These are phyloP conservation scores for Rhamnella rubrinervis DNA, from an alignment of 331 rosid species.

Conservation along the genomic window DNA sequence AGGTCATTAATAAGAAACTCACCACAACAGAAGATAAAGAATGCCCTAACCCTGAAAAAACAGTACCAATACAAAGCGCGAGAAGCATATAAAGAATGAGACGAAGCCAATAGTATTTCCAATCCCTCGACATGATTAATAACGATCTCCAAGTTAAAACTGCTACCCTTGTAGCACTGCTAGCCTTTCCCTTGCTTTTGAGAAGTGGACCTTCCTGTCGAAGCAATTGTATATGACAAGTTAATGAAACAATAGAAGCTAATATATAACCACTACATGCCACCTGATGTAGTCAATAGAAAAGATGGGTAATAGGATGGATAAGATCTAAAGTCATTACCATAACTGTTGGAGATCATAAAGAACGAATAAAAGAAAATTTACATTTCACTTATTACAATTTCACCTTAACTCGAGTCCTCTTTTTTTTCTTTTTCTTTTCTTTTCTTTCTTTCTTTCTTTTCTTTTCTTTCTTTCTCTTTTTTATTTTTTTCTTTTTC, in stretches of 20 bases:
- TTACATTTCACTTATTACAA: too few species aligned
- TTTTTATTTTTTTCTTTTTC: too few species aligned
- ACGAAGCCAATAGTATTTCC: slow-evolving; percentile 98
- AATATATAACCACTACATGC: slow-evolving; percentile 14
- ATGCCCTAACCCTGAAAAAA: slow-evolving; percentile 94
- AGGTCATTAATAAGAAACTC: slow-evolving; percentile 30
- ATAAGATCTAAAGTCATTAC: not conserved
- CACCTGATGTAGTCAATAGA: not conserved
- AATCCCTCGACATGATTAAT: slow-evolving; percentile 94
- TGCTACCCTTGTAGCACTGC: slow-evolving; percentile 69
- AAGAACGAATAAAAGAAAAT: too few species aligned
- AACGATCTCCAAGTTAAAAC: slow-evolving; percentile 96
- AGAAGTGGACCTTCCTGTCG: slow-evolving; percentile 92
- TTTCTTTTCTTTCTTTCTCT: too few species aligned
- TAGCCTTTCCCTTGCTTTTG: slow-evolving; percentile 92
- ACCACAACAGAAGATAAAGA: slow-evolving; percentile 93
- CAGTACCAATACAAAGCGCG: slow-evolving; percentile 78
- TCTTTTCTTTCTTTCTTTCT: too few species aligned
- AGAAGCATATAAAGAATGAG: slow-evolving; percentile 87
- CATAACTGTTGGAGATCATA: too few species aligned
- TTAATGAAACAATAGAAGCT: slow-evolving; percentile 17
- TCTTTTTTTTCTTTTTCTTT: too few species aligned
- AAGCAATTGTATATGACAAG: slow-evolving; percentile 25
- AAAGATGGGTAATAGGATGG: not conserved
- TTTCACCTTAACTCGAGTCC: too few species aligned